Percentiles rank a stretch among this genome's conserved stretches.
phyloP scores from a whole-genome alignment of 768 basidiomycete genomes.

The Pulveroboletus sp. region DNA sequence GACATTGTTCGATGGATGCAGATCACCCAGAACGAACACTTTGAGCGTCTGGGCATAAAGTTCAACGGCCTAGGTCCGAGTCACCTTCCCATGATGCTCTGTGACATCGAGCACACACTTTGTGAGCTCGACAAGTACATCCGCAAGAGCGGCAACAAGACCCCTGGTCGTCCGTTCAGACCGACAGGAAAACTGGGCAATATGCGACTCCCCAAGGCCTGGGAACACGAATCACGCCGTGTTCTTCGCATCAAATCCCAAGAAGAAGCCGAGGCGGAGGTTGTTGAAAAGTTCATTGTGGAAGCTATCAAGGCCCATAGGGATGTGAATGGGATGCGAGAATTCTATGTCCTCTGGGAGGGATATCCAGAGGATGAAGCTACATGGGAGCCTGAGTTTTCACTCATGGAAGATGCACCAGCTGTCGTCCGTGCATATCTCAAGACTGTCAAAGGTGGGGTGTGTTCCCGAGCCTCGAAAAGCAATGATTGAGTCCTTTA shows the following conservation, averaged over 20 bases:
- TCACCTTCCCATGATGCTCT: conserved; percentile 51
- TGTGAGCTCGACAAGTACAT: conserved; percentile 81
- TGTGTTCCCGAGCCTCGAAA: neutral
- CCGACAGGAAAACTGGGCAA: conserved; percentile 27
- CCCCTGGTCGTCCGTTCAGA: conserved; percentile 37
- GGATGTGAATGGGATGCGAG: conserved; percentile 30
- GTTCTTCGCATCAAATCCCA: conserved; percentile 39
- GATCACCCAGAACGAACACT: conserved; percentile 55
- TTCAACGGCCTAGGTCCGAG: conserved; percentile 51
- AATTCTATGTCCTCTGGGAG: conserved; percentile 53
- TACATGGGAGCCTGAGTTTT: conserved; percentile 55
- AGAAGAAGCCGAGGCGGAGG: conserved; percentile 27
- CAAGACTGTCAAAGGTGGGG: conserved; percentile 10
- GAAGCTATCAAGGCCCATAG: conserved; percentile 36
- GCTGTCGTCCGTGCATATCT: conserved; percentile 40
- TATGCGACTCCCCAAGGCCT: conserved; percentile 48
- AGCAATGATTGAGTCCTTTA: neutral
- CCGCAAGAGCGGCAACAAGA: conserved; percentile 36
- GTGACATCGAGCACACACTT: conserved; percentile 74
- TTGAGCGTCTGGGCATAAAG: conserved; percentile 51
- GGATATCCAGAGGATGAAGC: conserved; percentile 49
- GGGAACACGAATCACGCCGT: conserved; percentile 45
- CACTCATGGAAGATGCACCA: conserved; percentile 49
- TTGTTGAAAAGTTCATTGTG: conserved; percentile 44
- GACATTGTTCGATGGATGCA: conserved; percentile 64